Evolutionary conservation across 1,284 basidiomycete species (phyloP).

Genomic region (Sphaerobolus stellatus): DNA sequence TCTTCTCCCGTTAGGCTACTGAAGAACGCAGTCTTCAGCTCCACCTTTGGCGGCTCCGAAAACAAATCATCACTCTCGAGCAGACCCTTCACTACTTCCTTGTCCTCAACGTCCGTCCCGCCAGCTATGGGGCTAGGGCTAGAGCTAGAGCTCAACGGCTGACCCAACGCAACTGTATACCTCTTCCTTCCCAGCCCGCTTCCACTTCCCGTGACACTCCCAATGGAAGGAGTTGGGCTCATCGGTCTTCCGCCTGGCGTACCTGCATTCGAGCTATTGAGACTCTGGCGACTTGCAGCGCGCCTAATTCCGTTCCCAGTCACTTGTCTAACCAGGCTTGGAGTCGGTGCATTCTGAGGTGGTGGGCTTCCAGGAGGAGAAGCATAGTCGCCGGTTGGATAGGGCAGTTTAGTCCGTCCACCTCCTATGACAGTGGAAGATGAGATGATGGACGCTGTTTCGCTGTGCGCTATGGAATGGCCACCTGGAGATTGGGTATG

Average conservation of each 20-base stretch:
- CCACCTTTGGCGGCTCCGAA: conserved; percentile 41
- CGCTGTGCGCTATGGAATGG: conserved; percentile 9
- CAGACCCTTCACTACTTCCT: conserved; percentile 17
- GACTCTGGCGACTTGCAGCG: conserved; percentile 28
- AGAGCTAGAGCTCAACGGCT: conserved; percentile 45
- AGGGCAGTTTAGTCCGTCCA: conserved; percentile 69
- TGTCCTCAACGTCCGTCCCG: neutral
- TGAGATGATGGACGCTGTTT: conserved; percentile 13
- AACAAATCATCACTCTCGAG: conserved; percentile 46
- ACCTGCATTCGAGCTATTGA: neutral
- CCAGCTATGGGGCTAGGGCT: conserved; percentile 17
- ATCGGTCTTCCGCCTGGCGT: neutral
- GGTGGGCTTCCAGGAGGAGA: no score
- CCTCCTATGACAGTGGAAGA: conserved; percentile 11
- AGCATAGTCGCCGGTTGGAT: conserved; percentile 77
- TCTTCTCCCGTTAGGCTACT: conserved; percentile 36
- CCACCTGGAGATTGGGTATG: conserved; percentile 4
- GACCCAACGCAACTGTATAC: conserved; percentile 78
- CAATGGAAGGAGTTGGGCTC: conserved; percentile 25
- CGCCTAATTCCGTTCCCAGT: conserved; percentile 29
- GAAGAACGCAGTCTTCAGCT: conserved; percentile 19
- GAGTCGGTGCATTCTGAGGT: conserved; percentile 62
- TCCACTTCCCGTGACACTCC: conserved; percentile 69
- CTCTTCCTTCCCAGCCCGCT: conserved; percentile 65
- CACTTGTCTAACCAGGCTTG: conserved; percentile 37